Evolutionary conservation across 2,329 filamentous ascomycete species (phyloP).

Genomic region (Fusarium chaquense): DNA sequence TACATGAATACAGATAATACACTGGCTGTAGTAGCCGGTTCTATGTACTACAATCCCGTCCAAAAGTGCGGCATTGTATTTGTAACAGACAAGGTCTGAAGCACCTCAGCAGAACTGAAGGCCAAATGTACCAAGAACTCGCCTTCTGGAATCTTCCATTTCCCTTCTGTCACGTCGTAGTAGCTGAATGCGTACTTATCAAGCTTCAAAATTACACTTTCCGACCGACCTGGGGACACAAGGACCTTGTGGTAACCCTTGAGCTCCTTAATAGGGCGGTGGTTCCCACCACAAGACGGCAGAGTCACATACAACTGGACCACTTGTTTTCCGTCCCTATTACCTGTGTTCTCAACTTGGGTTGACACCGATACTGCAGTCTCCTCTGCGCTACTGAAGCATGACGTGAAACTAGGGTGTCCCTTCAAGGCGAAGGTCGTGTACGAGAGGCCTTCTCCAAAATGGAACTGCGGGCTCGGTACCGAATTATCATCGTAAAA

Average conservation of each 20-base stretch:
- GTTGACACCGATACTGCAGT: background rate
- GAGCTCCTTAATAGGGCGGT: conserved; percentile 4
- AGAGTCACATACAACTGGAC: background rate
- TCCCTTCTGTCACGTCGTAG: background rate
- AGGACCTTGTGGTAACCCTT: background rate
- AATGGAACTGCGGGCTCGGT: background rate
- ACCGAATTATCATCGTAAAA: background rate
- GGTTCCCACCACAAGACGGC: background rate
- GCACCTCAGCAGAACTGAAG: background rate
- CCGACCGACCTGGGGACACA: rapidly evolving
- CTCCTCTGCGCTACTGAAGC: rapidly evolving
- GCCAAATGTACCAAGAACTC: background rate
- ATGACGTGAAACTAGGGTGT: rapidly evolving
- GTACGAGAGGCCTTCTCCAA: conserved; percentile 8
- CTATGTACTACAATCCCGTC: background rate
- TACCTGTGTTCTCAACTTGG: background rate
- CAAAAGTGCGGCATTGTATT: background rate
- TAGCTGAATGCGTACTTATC: conserved; percentile 21
- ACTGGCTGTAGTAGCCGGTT: rapidly evolving
- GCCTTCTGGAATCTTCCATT: conserved; percentile 2
- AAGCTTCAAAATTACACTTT: background rate
- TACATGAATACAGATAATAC: background rate
- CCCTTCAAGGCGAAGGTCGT: background rate
- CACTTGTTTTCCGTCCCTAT: background rate
- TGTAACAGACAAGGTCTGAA: background rate